phyloP scores from a whole-genome alignment of 352 stramenopile species.

The Pilasporangium apinafurcum region DNA sequence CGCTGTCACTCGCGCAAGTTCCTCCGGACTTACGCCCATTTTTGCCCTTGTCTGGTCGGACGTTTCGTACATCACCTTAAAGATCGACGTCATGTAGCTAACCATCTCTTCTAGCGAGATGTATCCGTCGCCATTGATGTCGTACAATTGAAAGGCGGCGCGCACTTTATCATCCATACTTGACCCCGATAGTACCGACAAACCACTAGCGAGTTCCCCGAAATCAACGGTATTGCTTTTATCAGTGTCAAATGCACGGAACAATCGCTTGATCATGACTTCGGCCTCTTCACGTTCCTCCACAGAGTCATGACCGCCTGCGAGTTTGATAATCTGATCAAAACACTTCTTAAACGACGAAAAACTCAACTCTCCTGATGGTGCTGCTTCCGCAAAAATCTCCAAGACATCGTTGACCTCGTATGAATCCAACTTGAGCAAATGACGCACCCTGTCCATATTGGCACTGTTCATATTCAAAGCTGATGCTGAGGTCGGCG shows the following conservation, averaged over 20 bases:
- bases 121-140: conserved; percentile 80
- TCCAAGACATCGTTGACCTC: conserved; percentile 86
- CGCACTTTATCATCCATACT: conserved; percentile 85
- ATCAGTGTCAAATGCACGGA: conserved; percentile 80
- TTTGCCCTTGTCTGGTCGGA: conserved; percentile 69
- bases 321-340: conserved; percentile 81
- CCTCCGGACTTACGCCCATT: conserved; percentile 67
- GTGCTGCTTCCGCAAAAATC: conserved; percentile 80
- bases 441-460: conserved; percentile 65
- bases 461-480: conserved; percentile 68
- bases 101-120: conserved; percentile 86
- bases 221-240: conserved; percentile 86
- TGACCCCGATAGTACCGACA: conserved; percentile 80
- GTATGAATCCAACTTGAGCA: conserved; percentile 83
- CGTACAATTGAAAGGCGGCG: conserved; percentile 81
- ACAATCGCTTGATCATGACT: conserved; percentile 74
- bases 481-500: conserved; percentile 31
- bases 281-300: conserved; percentile 77
- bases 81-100: conserved; percentile 86
- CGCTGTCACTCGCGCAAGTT: conserved; percentile 74
- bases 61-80: conserved; percentile 88
- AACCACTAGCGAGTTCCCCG: conserved; percentile 74
- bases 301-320: conserved; percentile 51
- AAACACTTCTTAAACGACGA: conserved; percentile 85
- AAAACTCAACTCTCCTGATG: conserved; percentile 72